A percentile compares a stretch with the other conserved stretches of the same genome.
Evolutionary conservation across 495 filamentous ascomycete genomes (phyloP).

Genomic region (Penicillium waksmanii): DNA sequence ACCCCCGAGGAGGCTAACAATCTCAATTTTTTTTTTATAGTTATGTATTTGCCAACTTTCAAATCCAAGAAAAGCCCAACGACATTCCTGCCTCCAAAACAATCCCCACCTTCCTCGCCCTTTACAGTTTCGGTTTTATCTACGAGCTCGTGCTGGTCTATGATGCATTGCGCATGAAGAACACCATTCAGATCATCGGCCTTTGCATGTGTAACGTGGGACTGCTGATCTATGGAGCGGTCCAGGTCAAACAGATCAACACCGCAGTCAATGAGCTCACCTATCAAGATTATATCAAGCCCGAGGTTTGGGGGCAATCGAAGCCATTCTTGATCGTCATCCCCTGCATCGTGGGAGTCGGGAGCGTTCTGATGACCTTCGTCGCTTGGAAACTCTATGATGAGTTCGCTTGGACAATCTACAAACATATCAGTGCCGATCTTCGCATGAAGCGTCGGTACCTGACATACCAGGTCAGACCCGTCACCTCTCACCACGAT

Average conservation of each 20-base stretch:
- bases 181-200: conserved; percentile 98
- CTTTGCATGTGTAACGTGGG: conserved; percentile 90
- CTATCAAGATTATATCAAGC: conserved; percentile 34
- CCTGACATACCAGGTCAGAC: conserved; percentile 87
- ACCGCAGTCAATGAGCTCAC: conserved; percentile 63
- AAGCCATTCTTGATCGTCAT: conserved; percentile 82
- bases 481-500: background rate
- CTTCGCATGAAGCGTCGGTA: conserved; percentile 95
- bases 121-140: conserved; percentile 97
- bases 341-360: conserved; percentile 79
- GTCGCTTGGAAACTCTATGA: conserved; percentile 94
- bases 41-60: conserved; percentile 54
- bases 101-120: conserved; percentile 85
- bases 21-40: conserved; percentile 23
- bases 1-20: background rate
- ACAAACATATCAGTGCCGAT: conserved; percentile 98
- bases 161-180: conserved; percentile 91
- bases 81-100: conserved; percentile 58
- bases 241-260: conserved; percentile 87
- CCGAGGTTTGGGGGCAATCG: conserved; percentile 65
- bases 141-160: conserved; percentile 89
- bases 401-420: conserved; percentile 98
- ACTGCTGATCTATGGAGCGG: conserved; percentile 86
- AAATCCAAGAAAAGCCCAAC: conserved; percentile 68
- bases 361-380: conserved; percentile 70